Evolutionary conservation across 495 filamentous ascomycete species (phyloP), one percentile per base, ranked within the genome.

Genomic region (Terfezia boudieri): DNA sequence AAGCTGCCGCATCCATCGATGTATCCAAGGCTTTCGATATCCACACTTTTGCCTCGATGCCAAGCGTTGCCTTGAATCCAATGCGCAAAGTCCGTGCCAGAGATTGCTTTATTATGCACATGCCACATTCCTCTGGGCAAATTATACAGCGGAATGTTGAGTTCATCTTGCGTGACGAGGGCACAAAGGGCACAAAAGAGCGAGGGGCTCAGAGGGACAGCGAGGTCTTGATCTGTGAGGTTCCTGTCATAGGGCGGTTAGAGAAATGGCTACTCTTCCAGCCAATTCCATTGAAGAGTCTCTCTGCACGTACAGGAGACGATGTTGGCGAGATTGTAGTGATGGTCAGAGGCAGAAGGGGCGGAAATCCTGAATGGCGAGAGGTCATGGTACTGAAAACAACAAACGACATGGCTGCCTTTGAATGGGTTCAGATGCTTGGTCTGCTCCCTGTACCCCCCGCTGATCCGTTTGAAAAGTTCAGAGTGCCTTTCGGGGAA

Each of bases 81-180:
- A 74, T 70, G 35, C 77, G 83, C 41, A 80, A 82, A 55, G 90
- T 99, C 16, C 76, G 76, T 52, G 88, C 88, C 37, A 80, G 90
- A 57, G 90, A 99, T 64, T 78, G 80, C 51, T 99, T 96, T 68
- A 80, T 79, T 55, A 70, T 99, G 54, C 79, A 89, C 57, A 67
- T 99, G 3, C 74, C 75, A 55, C 90, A 99, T 66, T 92, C 92
- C 1, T 92, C 74, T 64, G 92, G 89, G 0, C 87, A 95, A 61
- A 71, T 84, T 41, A 72, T 96, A 20, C 84, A 83, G 58, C 94
- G 90, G 62, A 82, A 81, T 53, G 77, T 92, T n/a, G 92, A 96
- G 63, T 61, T 96, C 7, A 73, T 95, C 9, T 72, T 89, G 49
- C 77, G 90, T 64, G 90, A 96, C 64, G 84, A 83, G 46, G 67